Conservation (phyloP, 306 rosid genomes). For the Abrus pulchellus region DNA sequence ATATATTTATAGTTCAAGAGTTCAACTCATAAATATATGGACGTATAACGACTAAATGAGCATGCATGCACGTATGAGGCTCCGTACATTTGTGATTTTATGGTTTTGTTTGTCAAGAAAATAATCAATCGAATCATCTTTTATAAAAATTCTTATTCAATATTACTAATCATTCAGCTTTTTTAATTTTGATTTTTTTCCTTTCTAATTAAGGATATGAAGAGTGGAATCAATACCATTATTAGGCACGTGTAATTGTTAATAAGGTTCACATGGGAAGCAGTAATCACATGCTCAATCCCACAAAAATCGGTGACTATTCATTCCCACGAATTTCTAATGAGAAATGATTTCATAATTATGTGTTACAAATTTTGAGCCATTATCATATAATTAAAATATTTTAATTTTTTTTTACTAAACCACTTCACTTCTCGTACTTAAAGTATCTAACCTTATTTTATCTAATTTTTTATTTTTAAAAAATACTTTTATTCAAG, state of each 20-base stretch:
- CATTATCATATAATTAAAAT: too few relatives aligned
- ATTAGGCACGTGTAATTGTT: conserved; percentile 33
- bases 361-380: too few relatives aligned
- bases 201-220: conserved; percentile 11
- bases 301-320: conserved; percentile 23
- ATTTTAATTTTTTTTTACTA: too few relatives aligned
- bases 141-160: background rate
- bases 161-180: background rate
- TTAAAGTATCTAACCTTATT: too few relatives aligned
- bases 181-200: background rate
- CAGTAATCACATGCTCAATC: conserved; percentile 51
- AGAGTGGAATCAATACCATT: conserved; percentile 37
- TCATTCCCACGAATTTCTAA: background rate
- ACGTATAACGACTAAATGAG: background rate
- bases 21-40: background rate
- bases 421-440: too few relatives aligned
- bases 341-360: background rate
- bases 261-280: conserved; percentile 50
- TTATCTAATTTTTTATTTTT: too few relatives aligned
- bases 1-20: background rate
- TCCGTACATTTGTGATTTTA: background rate
- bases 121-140: background rate
- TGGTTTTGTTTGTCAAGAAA: background rate
- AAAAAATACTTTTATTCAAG: too few relatives aligned
- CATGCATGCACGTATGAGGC: background rate